Evolutionary conservation across 352 stramenopile genomes (phyloP).

Genomic region (Thalassiosira ordinaria): DNA sequence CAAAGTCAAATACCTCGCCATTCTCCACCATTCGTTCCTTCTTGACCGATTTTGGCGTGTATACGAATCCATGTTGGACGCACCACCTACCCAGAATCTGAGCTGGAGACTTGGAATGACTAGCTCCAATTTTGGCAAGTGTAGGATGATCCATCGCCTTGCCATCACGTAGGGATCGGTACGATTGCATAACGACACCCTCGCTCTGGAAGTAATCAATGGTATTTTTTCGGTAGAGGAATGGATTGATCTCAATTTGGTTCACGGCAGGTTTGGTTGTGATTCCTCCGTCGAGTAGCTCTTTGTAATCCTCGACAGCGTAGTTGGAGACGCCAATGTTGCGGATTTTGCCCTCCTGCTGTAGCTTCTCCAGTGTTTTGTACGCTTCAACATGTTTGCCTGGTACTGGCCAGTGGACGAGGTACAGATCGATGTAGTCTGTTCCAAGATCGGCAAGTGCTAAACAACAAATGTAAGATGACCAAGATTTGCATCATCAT

Average conservation of each 20-base stretch:
- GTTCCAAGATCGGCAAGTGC: constrained; percentile 78
- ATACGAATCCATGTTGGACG: constrained; percentile 84
- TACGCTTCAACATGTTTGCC: constrained; percentile 84
- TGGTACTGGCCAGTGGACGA: constrained; percentile 88
- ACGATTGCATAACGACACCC: constrained; percentile 85
- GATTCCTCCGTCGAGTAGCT: constrained; percentile 76
- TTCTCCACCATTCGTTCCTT: constrained; percentile 86
- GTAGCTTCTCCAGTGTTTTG: constrained; percentile 76
- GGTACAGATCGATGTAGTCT: constrained; percentile 86
- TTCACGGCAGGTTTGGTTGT: constrained; percentile 78
- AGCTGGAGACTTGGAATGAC: constrained; percentile 59
- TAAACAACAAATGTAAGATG: too few relatives aligned
- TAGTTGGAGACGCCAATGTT: constrained; percentile 87
- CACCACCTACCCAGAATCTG: constrained; percentile 86
- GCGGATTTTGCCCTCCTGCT: constrained; percentile 78
- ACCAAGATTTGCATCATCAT: too few relatives aligned
- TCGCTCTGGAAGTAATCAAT: constrained; percentile 80
- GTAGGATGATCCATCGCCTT: constrained; percentile 84
- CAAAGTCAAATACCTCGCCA: constrained; percentile 84
- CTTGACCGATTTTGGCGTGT: constrained; percentile 84
- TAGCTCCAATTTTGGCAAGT: constrained; percentile 63
- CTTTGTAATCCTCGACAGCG: constrained; percentile 84
- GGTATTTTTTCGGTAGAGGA: constrained; percentile 84
- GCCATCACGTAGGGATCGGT: constrained; percentile 82
- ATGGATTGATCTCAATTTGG: constrained; percentile 89